phyloP scores from a whole-genome alignment of 2,329 filamentous ascomycete species.

The Cladophialophora immunda region DNA sequence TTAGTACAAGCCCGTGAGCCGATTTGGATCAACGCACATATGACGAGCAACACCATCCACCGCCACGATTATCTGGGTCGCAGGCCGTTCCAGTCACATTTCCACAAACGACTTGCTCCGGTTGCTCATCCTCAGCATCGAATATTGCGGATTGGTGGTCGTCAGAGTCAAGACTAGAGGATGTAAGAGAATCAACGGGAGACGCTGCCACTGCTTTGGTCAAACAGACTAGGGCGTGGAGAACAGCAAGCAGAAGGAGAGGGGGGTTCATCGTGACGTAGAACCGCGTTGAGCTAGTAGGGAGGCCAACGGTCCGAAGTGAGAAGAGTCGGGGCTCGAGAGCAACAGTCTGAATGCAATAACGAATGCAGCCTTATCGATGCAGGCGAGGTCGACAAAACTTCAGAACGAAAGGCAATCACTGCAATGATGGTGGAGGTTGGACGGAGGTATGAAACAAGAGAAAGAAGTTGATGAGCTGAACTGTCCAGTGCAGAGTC shows the following conservation, averaged over 20 bases:
- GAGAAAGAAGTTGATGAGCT: background rate
- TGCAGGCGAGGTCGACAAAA: slow-evolving; percentile 10
- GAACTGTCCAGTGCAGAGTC: background rate
- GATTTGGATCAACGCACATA: slow-evolving; percentile 19
- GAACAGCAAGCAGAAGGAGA: slow-evolving; percentile 17
- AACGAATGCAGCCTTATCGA: slow-evolving; percentile 25
- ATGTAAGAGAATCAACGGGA: background rate
- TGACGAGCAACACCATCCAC: slow-evolving; percentile 38
- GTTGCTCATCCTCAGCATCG: slow-evolving; percentile 21
- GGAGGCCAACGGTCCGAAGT: background rate
- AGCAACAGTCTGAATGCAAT: slow-evolving; percentile 1
- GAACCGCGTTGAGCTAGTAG: background rate
- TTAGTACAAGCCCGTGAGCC: slow-evolving; percentile 6
- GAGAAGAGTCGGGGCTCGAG: background rate
- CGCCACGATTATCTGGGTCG: slow-evolving; percentile 28
- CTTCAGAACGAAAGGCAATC: slow-evolving; percentile 3
- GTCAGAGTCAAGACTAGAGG: background rate
- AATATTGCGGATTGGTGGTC: slow-evolving; percentile 8
- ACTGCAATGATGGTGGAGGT: background rate
- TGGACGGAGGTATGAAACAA: background rate
- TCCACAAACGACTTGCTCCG: slow-evolving; percentile 31
- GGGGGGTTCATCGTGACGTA: slow-evolving; percentile 15
- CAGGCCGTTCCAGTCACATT: slow-evolving; percentile 32
- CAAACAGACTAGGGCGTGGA: slow-evolving; percentile 5
- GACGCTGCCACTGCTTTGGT: background rate